These are phyloP conservation scores for Casuarina cunninghamiana DNA, from an alignment of 306 rosid genomes.

Conservation along the genomic window DNA sequence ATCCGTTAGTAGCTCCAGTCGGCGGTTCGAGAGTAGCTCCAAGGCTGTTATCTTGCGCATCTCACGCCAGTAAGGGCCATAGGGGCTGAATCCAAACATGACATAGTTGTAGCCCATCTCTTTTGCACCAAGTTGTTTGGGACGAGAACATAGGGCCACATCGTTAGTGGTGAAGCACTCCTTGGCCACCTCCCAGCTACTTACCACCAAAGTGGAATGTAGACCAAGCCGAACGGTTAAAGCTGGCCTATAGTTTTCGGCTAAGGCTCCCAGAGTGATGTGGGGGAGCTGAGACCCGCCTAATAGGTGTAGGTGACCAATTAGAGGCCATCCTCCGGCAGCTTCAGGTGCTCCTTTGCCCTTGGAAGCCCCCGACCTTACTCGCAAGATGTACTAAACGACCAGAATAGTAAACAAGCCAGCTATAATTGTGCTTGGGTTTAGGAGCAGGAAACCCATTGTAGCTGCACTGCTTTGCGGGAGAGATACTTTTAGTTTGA, in stretches of 20 bases:
- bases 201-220: conserved; percentile 32
- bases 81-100: conserved; percentile 35
- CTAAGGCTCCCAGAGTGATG: conserved; percentile 43
- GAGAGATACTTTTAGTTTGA: neutral
- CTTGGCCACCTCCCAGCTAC: conserved; percentile 38
- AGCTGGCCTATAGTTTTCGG: conserved; percentile 40
- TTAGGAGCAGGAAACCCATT: conserved; percentile 17
- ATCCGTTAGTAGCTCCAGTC: conserved; percentile 32
- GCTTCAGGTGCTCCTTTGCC: conserved; percentile 40
- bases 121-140: conserved; percentile 1
- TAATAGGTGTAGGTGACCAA: conserved; percentile 61
- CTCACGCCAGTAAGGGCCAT: conserved; percentile 43
- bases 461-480: neutral
- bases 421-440: neutral
- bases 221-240: conserved; percentile 36
- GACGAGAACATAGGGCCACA: conserved; percentile 32
- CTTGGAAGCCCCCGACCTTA: neutral
- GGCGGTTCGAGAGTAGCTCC: conserved; percentile 44
- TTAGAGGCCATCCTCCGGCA: conserved; percentile 63
- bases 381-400: conserved; percentile 14
- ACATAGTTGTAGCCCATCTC: conserved; percentile 40
- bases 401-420: conserved; percentile 24
- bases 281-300: conserved; percentile 36
- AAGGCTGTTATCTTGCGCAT: conserved; percentile 34
- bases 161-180: conserved; percentile 50